Percentiles rank a stretch among this genome's conserved stretches.
These are phyloP conservation scores for Talaromyces sp. DNA, from an alignment of 2,329 filamentous ascomycete species.

Conservation along the genomic window DNA sequence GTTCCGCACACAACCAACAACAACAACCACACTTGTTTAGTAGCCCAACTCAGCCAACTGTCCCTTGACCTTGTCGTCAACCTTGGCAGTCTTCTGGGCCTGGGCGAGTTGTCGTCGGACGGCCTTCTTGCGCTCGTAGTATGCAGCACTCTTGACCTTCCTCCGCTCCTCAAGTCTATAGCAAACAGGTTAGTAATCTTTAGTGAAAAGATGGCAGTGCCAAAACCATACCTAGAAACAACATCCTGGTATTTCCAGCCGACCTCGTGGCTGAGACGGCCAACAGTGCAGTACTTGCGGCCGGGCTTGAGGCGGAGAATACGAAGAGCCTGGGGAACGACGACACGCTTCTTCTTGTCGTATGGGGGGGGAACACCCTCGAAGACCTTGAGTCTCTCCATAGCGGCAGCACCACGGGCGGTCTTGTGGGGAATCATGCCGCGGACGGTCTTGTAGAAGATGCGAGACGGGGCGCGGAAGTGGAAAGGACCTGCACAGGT, in stretches of 20 bases:
- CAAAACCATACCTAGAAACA: slow-evolving; percentile 74
- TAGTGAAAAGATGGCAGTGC: background rate
- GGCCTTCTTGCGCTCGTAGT: slow-evolving; percentile 99
- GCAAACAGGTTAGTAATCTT: background rate
- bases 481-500: slow-evolving; percentile 81
- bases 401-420: slow-evolving; percentile 87
- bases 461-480: slow-evolving; percentile 97
- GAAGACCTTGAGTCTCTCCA: slow-evolving; percentile 99
- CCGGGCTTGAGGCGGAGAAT: slow-evolving; percentile 96
- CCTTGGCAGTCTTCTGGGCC: slow-evolving; percentile 85
- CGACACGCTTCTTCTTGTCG: slow-evolving; percentile 99
- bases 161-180: slow-evolving; percentile 93
- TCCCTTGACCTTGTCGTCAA: slow-evolving; percentile 81
- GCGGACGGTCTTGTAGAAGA: slow-evolving; percentile 99
- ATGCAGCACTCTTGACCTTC: slow-evolving; percentile 98
- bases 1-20: slow-evolving; percentile 24
- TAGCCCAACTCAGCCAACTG: slow-evolving; percentile 88
- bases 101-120: slow-evolving; percentile 84
- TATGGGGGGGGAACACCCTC: slow-evolving; percentile 98
- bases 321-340: slow-evolving; percentile 96
- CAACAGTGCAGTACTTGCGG: slow-evolving; percentile 99
- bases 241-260: slow-evolving; percentile 99
- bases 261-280: slow-evolving; percentile 95
- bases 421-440: slow-evolving; percentile 99
- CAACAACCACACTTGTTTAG: slow-evolving; percentile 55